Conservation (phyloP, 306 rosid species). For the Rubus idaeus region DNA sequence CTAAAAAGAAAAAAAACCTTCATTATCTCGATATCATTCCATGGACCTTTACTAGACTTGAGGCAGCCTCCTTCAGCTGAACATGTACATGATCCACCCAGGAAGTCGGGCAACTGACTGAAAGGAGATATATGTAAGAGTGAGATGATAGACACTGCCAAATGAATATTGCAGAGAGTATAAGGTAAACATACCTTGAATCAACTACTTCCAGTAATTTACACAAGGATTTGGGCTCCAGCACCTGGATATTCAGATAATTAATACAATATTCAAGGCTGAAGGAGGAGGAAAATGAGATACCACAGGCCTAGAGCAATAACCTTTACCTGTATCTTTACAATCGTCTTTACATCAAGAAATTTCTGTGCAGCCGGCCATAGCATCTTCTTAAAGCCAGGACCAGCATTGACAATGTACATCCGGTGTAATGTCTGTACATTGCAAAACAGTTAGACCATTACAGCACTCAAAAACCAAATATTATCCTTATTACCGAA, state of each 20-base stretch:
- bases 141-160: slow-evolving; percentile 8
- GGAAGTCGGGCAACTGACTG: slow-evolving; percentile 94
- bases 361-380: slow-evolving; percentile 97
- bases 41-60: slow-evolving; percentile 83
- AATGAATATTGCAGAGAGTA: background rate
- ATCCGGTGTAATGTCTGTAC: slow-evolving; percentile 83
- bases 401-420: slow-evolving; percentile 93
- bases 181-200: slow-evolving; percentile 52
- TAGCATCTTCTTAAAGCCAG: slow-evolving; percentile 90
- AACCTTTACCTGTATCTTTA: slow-evolving; percentile 80
- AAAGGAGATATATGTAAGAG: slow-evolving; percentile 29
- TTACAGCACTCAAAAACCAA: slow-evolving; percentile 6
- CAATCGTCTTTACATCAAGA: slow-evolving; percentile 76
- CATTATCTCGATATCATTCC: slow-evolving; percentile 88
- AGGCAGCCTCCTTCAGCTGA: slow-evolving; percentile 84
- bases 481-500: background rate
- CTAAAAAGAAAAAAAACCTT: slow-evolving; percentile 42
- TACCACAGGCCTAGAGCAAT: slow-evolving; percentile 18
- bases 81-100: slow-evolving; percentile 93
- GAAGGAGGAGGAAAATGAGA: slow-evolving; percentile 15
- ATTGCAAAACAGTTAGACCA: slow-evolving; percentile 22
- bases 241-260: slow-evolving; percentile 57
- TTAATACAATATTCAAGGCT: slow-evolving; percentile 16
- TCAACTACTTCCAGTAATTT: slow-evolving; percentile 80
- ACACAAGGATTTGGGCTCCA: slow-evolving; percentile 61